Conservation (phyloP, 164 flowering plant species). For the Stephania yunnanensis region DNA sequence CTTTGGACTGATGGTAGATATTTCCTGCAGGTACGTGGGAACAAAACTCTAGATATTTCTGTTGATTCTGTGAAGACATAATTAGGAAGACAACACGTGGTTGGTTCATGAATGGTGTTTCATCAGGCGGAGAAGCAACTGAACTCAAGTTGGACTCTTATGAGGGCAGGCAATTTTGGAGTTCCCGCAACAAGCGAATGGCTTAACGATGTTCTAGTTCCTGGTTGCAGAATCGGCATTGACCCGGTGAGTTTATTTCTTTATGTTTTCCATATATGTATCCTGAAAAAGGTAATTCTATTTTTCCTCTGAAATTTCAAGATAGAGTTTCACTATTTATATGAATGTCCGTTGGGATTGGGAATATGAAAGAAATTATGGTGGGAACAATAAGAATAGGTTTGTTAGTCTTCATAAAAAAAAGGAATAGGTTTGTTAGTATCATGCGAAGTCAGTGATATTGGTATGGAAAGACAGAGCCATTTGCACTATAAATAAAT, state of each 20-base stretch:
- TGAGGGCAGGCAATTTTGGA: conserved; percentile 86
- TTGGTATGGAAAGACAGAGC: background rate
- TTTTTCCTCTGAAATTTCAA: background rate
- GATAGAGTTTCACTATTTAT: background rate
- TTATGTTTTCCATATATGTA: background rate
- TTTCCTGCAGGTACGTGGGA: conserved; percentile 76
- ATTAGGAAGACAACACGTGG: background rate
- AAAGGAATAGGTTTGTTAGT: background rate
- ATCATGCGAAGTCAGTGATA: background rate
- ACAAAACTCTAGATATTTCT: background rate
- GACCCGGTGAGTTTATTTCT: conserved; percentile 72
- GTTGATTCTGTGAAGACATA: background rate
- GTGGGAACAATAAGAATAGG: no score
- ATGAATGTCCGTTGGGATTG: background rate
- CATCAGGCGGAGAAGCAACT: conserved; percentile 88
- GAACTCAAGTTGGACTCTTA: conserved; percentile 75
- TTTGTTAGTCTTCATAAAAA: background rate
- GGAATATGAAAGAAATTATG: no score
- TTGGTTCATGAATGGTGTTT: background rate
- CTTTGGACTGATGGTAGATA: conserved; percentile 99
- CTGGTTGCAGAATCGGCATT: conserved; percentile 86
- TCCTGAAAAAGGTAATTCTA: background rate
- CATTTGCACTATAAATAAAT: no score
- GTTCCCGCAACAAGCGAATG: conserved; percentile 87
- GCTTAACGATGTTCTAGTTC: conserved; percentile 78